Percentiles rank a stretch among this genome's conserved stretches.
These are phyloP conservation scores for Trichoderma asperellum DNA, from an alignment of 2,329 filamentous ascomycete genomes.

Conservation along the genomic window DNA sequence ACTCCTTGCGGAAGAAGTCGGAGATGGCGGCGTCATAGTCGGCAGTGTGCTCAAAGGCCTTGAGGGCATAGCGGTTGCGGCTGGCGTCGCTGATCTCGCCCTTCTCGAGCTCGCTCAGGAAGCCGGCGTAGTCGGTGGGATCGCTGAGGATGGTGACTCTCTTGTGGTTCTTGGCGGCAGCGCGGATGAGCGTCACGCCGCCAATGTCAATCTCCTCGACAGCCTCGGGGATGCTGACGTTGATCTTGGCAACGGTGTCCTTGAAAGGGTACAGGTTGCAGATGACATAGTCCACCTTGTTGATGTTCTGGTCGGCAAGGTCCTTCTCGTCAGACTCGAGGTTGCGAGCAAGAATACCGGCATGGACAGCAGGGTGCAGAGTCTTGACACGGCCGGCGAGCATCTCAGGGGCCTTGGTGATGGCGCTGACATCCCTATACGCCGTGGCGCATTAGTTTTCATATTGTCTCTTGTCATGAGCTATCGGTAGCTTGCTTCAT, in stretches of 20 bases:
- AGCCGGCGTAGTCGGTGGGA: constrained; percentile 89
- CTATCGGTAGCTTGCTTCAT: not conserved
- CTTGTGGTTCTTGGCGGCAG: constrained; percentile 96
- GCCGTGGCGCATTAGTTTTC: constrained; percentile 26
- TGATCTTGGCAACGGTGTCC: constrained; percentile 94
- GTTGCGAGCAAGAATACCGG: constrained; percentile 89
- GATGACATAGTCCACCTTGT: constrained; percentile 93
- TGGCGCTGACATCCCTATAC: constrained; percentile 88
- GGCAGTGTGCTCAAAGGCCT: constrained; percentile 97
- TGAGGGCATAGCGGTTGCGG: constrained; percentile 88
- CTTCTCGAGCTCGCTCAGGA: constrained; percentile 85
- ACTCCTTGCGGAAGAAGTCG: constrained; percentile 97
- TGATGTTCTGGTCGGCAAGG: constrained; percentile 89
- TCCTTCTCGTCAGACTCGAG: constrained; percentile 97
- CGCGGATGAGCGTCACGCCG: constrained; percentile 92
- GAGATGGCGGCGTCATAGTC: constrained; percentile 96
- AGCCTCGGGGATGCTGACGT: constrained; percentile 93
- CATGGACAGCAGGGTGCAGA: constrained; percentile 89
- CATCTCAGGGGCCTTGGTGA: constrained; percentile 97
- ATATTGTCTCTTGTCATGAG: constrained; percentile 7
- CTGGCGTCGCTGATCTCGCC: constrained; percentile 85
- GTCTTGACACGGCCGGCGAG: constrained; percentile 86
- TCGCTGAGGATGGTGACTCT: constrained; percentile 96
- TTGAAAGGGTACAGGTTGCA: constrained; percentile 99
- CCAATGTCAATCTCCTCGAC: constrained; percentile 99